Base-by-base conservation (phyloP, 768 basidiomycete genomes). In the Tulasnella sp. region DNA sequence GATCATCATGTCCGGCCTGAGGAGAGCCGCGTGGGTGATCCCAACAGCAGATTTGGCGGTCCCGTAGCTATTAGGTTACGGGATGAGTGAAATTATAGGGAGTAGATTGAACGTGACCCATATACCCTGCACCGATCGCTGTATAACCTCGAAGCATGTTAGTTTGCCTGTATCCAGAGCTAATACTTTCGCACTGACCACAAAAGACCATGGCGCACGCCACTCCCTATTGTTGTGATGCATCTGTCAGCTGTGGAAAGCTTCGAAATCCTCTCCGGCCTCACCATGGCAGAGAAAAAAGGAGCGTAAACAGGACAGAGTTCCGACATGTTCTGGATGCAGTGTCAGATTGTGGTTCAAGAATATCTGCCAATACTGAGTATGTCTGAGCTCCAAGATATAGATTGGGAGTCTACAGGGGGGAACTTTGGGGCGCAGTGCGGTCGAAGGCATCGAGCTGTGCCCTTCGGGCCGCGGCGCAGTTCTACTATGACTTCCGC, bases 31-130 rank as follows among this genome's bases (percentile, higher is more conserved):
- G 76, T 95, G 95, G 72, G 94, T 90, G 76, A 97, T 94, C 77
- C 94, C 94, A 76, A 94, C 97, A 78, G 96, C 96, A 77, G 97
- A 97, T 83, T 98, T 99, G 79, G 97, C 95, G 62, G 95, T 98
- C 75, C 97, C 97, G 84, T 99, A 98, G 83, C 94, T 96, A 77
- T 40, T 19, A 11, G 67, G 8, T 11, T n/a, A 16, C 39, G 12
- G 26, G 36, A 39, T 7, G 2, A 64, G 32, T 14, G n/a, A 26
- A 36, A 35, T 36, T 8, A 44, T 17, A 41, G 62, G 2, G 16
- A 52, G n/a, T 22, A 3, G 39, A 42, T 17, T 6, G 26, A 37
- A 14, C 19, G 19, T 41, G 62, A 29, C 16, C 35, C 12, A 19
- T 29, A 8, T 63, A 71, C 62, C 69, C 32, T 35, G 44, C 47